phyloP scores from a whole-genome alignment of 495 filamentous ascomycete genomes.

The Hyaloscypha hepaticicola region DNA sequence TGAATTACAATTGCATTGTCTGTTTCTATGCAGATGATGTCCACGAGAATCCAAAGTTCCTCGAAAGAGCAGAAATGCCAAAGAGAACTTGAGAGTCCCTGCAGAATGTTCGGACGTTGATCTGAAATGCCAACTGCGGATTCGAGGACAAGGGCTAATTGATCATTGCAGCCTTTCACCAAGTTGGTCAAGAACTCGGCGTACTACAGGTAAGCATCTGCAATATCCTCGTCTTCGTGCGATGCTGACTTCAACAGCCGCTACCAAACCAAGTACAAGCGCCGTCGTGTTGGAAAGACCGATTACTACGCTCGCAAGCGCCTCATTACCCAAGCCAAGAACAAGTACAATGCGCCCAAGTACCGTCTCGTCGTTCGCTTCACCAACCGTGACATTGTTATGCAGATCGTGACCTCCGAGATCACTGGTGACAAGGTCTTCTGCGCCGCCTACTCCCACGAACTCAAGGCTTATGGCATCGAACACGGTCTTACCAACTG shows the following conservation, averaged over 20 bases:
- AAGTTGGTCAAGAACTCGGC: conserved; percentile 95
- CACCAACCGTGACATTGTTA: conserved; percentile 99
- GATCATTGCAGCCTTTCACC: conserved; percentile 75
- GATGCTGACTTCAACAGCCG: conserved; percentile 56
- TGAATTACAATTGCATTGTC: conserved; percentile 15
- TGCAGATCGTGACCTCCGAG: conserved; percentile 95
- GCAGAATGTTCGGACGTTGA: conserved; percentile 91
- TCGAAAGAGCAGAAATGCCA: conserved; percentile 30
- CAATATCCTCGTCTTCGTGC: not conserved
- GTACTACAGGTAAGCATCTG: conserved; percentile 82
- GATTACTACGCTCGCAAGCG: conserved; percentile 99
- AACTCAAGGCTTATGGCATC: conserved; percentile 95
- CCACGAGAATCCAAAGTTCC: conserved; percentile 6
- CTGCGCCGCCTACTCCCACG: conserved; percentile 89
- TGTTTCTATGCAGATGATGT: conserved; percentile 9
- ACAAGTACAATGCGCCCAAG: conserved; percentile 99
- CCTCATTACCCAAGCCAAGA: conserved; percentile 99
- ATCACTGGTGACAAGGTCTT: conserved; percentile 98
- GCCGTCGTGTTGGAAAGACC: conserved; percentile 94
- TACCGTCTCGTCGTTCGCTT: conserved; percentile 99
- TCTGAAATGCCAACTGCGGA: conserved; percentile 99
- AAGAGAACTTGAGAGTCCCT: conserved; percentile 61
- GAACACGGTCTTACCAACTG: conserved; percentile 99
- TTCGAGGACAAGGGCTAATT: conserved; percentile 50
- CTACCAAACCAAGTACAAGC: conserved; percentile 99